Evolutionary conservation across 2,329 filamentous ascomycete genomes (phyloP).

Genomic region (Macrophomina pseudophaseolina): DNA sequence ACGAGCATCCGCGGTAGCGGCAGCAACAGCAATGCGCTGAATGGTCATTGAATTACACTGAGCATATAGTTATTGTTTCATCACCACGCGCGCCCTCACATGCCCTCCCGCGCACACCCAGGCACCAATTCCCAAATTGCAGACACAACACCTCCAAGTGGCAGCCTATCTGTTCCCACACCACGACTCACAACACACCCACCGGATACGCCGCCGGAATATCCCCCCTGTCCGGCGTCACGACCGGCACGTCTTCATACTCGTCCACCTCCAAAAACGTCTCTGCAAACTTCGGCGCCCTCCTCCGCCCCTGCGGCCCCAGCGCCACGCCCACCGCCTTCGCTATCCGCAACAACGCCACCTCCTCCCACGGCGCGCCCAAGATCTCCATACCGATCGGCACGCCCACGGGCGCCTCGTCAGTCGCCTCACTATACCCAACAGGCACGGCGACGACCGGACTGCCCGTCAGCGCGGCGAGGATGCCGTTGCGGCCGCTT

Average conservation of each 20-base stretch:
- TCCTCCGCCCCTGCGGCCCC: conserved; percentile 52
- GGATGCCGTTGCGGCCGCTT: conserved; percentile 63
- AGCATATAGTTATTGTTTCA: not conserved
- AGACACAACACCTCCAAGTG: too few species aligned
- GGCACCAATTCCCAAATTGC: too few species aligned
- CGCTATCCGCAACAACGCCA: conserved; percentile 60
- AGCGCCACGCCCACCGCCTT: conserved; percentile 50
- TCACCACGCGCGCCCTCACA: not conserved
- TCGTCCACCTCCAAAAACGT: conserved; percentile 43
- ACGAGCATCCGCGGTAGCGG: too few species aligned
- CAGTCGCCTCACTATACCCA: conserved; percentile 57
- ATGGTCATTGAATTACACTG: not conserved
- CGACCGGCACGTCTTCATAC: conserved; percentile 52
- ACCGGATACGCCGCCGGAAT: conserved; percentile 56
- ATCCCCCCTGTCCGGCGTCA: conserved; percentile 51
- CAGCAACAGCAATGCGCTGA: too few species aligned
- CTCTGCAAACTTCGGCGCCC: conserved; percentile 53
- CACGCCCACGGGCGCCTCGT: conserved; percentile 61
- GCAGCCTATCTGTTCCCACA: too few species aligned
- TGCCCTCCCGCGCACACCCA: too few species aligned
- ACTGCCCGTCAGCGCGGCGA: conserved; percentile 59
- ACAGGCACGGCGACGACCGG: conserved; percentile 61
- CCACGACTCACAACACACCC: conserved; percentile 43
- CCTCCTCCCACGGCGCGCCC: conserved; percentile 62
- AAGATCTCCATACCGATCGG: conserved; percentile 70